These are phyloP conservation scores for Aspergillus leporis DNA, from an alignment of 495 filamentous ascomycete species.

Conservation along the genomic window DNA sequence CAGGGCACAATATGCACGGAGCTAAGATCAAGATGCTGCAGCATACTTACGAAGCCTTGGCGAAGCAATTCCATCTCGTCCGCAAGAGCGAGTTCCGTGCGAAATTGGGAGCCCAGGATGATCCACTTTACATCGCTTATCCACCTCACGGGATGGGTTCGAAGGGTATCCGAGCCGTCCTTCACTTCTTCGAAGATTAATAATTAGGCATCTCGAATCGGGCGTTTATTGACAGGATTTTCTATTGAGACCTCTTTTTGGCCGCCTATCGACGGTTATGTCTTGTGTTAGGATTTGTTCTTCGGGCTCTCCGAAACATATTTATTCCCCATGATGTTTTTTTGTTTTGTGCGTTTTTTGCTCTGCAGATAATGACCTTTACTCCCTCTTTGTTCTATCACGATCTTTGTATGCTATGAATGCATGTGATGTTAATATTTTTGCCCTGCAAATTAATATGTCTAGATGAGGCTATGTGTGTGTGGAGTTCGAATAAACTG, in stretches of 20 bases:
- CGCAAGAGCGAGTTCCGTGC: constrained; percentile 84
- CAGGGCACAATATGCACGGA: constrained; percentile 74
- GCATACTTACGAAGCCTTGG: constrained; percentile 74
- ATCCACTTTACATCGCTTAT: constrained; percentile 79
- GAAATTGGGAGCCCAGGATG: constrained; percentile 78
- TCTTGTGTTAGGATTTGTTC: constrained; percentile 3
- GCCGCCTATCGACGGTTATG: neutral
- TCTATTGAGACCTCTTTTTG: constrained; percentile 2
- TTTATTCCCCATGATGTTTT: constrained; percentile 31
- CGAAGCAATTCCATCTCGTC: constrained; percentile 73
- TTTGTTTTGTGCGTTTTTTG: constrained; percentile 6
- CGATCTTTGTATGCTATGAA: neutral
- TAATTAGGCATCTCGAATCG: neutral
- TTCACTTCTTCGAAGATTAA: constrained; percentile 81
- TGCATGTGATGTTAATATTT: constrained; percentile 1
- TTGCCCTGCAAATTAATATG: neutral
- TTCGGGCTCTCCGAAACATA: neutral
- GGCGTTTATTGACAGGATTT: neutral
- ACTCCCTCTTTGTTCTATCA: neutral
- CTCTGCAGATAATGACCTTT: neutral
- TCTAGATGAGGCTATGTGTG: neutral
- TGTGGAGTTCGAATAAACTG: neutral
- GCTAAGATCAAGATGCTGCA: constrained; percentile 70
- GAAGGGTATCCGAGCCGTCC: constrained; percentile 69
- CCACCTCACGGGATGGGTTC: constrained; percentile 77